Conservation (phyloP, 2,329 filamentous ascomycete genomes). For the Biscogniauxia mediterranea region DNA sequence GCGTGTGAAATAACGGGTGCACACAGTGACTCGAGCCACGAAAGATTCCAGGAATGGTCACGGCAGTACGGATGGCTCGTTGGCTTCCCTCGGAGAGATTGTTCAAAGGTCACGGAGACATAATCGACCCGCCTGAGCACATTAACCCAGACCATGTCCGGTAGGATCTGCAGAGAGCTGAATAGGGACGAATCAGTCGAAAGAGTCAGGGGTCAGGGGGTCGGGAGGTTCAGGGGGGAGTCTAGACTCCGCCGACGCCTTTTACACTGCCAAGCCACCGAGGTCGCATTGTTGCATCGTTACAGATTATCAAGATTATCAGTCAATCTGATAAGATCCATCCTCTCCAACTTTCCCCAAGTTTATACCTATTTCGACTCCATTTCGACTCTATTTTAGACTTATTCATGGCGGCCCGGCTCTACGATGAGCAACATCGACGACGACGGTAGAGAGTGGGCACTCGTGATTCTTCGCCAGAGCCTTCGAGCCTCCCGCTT, state of each 20-base stretch:
- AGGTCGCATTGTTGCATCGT: neutral
- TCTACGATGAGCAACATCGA: conserved; percentile 15
- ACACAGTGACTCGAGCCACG: too few relatives aligned
- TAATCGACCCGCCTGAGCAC: neutral
- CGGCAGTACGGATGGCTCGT: neutral
- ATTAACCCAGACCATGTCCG: neutral
- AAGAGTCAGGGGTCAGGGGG: neutral
- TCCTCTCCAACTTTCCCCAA: conserved; percentile 1
- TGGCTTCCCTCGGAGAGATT: neutral
- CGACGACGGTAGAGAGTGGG: conserved; percentile 15
- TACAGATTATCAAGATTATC: neutral
- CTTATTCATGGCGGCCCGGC: neutral
- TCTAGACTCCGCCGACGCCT: neutral
- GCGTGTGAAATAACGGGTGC: too few relatives aligned
- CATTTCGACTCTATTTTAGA: neutral
- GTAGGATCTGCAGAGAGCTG: neutral
- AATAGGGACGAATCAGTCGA: neutral
- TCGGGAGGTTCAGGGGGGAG: too few relatives aligned
- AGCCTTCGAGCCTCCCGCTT: conserved; percentile 21
- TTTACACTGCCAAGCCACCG: neutral
- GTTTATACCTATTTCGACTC: neutral
- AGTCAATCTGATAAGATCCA: conserved; percentile 32
- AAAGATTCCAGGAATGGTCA: neutral
- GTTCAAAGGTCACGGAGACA: neutral
- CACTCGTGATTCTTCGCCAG: conserved; percentile 20